Evolutionary conservation across 169 alveolate species (phyloP).

Genomic region (Plasmodium malariae): DNA sequence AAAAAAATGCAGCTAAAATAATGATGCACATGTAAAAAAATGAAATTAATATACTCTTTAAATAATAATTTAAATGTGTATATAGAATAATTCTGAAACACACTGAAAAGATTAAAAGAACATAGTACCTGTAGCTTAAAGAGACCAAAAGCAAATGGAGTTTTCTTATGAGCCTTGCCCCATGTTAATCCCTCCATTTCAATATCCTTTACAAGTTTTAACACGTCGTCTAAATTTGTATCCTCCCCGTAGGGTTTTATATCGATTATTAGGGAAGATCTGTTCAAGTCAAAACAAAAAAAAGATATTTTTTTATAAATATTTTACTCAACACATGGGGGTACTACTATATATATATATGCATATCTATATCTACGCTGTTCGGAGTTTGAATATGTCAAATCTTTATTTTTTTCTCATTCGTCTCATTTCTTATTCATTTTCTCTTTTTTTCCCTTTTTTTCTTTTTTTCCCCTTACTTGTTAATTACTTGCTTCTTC

Average conservation of each 20-base stretch:
- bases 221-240: slow-evolving; percentile 87
- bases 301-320: not conserved
- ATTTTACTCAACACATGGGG: not conserved
- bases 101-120: too few species aligned
- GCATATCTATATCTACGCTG: too few species aligned
- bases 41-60: too few species aligned
- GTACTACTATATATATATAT: not conserved
- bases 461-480: slow-evolving; percentile 54
- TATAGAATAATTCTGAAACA: too few species aligned
- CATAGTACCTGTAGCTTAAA: slow-evolving; percentile 85
- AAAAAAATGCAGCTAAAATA: too few species aligned
- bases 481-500: slow-evolving; percentile 73
- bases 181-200: slow-evolving; percentile 89
- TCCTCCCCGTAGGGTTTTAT: slow-evolving; percentile 89
- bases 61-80: too few species aligned
- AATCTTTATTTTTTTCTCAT: not conserved
- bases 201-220: slow-evolving; percentile 82
- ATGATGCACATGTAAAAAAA: too few species aligned
- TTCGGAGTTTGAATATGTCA: too few species aligned
- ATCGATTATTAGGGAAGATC: slow-evolving; percentile 89
- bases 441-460: slow-evolving; percentile 9
- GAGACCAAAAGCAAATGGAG: slow-evolving; percentile 91
- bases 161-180: slow-evolving; percentile 89
- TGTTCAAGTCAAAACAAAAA: slow-evolving; percentile 62
- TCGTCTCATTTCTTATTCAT: too few species aligned